These are phyloP conservation scores for Tripterygium wilfordii DNA, from an alignment of 177 flowering plant genomes.

Conservation along the genomic window DNA sequence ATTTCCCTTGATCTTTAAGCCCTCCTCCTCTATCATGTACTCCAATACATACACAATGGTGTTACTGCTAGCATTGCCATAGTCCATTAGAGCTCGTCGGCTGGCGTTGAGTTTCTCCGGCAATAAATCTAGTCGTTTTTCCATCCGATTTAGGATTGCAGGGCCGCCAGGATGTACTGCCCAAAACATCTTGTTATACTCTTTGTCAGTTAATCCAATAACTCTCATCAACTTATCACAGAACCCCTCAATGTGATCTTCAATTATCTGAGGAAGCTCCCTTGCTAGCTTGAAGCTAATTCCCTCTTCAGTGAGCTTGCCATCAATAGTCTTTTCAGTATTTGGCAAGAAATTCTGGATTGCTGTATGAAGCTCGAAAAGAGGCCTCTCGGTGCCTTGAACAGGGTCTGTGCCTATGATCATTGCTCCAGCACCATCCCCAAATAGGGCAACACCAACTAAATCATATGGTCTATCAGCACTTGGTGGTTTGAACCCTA, in stretches of 20 bases:
- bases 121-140: slow-evolving; percentile 59
- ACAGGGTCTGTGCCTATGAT: slow-evolving; percentile 66
- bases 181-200: slow-evolving; percentile 83
- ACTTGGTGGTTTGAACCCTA: slow-evolving; percentile 92
- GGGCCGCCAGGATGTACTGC: slow-evolving; percentile 96
- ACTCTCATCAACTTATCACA: slow-evolving; percentile 49
- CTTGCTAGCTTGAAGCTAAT: slow-evolving; percentile 79
- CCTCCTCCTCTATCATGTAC: slow-evolving; percentile 86
- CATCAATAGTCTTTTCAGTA: slow-evolving; percentile 80
- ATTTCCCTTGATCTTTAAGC: slow-evolving; percentile 34
- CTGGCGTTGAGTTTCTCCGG: slow-evolving; percentile 71
- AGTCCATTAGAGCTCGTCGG: slow-evolving; percentile 70
- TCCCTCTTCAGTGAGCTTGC: slow-evolving; percentile 84
- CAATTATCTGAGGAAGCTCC: slow-evolving; percentile 89
- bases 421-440: slow-evolving; percentile 97
- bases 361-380: slow-evolving; percentile 79
- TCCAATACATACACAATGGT: slow-evolving; percentile 66
- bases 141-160: slow-evolving; percentile 75
- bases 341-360: slow-evolving; percentile 75
- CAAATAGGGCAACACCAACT: slow-evolving; percentile 89
- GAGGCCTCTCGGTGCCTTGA: slow-evolving; percentile 45
- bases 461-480: slow-evolving; percentile 73
- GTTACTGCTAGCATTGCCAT: slow-evolving; percentile 88
- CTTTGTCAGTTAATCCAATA: slow-evolving; percentile 29
- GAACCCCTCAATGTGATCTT: slow-evolving; percentile 71